A percentile compares a stretch with the other conserved stretches of the same genome.
These are phyloP conservation scores for Coemansia pectinata DNA, from an alignment of 192 early-diverging fungal genomes.

Conservation along the genomic window DNA sequence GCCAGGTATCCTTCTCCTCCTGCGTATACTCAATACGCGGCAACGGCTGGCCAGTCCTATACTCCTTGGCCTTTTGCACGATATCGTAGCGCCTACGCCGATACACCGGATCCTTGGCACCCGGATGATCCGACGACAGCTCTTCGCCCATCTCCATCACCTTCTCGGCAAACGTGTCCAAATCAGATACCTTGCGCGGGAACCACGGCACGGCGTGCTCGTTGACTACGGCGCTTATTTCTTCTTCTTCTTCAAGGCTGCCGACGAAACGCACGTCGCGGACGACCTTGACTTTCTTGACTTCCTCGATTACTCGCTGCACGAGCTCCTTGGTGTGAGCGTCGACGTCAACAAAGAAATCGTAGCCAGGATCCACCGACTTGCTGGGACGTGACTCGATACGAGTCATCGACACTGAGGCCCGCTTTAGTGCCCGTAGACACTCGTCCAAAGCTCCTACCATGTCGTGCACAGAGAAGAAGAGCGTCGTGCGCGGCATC, in stretches of 20 bases:
- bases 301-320: constrained; percentile 58
- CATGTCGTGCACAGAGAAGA: constrained; percentile 81
- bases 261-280: constrained; percentile 63
- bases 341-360: constrained; percentile 93
- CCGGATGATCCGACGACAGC: constrained; percentile 89
- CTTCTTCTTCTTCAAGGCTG: constrained; percentile 12
- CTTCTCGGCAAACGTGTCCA: constrained; percentile 90
- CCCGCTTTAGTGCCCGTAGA: constrained; percentile 67
- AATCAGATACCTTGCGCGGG: constrained; percentile 87
- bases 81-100: constrained; percentile 81
- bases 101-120: constrained; percentile 84
- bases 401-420: constrained; percentile 82
- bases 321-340: constrained; percentile 65
- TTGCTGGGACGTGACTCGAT: constrained; percentile 93
- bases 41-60: constrained; percentile 72
- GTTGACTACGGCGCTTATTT: neutral
- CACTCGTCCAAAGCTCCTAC: constrained; percentile 86
- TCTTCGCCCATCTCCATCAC: constrained; percentile 92
- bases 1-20: constrained; percentile 84
- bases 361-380: constrained; percentile 78
- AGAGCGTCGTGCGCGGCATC: constrained; percentile 60
- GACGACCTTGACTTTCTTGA: constrained; percentile 62
- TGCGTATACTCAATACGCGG: constrained; percentile 81
- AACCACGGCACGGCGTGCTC: constrained; percentile 78
- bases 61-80: constrained; percentile 78